phyloP scores from a whole-genome alignment of 2,329 filamentous ascomycete genomes.

The Penicillium sp. region DNA sequence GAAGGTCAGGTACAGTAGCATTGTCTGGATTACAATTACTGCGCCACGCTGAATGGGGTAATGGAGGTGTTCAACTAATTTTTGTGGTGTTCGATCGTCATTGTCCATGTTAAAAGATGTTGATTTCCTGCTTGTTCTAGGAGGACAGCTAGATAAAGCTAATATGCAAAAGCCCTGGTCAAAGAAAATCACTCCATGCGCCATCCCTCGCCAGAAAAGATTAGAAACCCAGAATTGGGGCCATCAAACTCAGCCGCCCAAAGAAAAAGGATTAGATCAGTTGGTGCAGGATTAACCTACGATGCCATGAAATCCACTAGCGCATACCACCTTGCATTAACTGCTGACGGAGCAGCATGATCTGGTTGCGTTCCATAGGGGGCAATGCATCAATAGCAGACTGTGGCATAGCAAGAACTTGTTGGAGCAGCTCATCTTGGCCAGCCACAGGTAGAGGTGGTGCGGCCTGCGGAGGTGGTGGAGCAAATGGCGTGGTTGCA shows the following conservation, averaged over 20 bases:
- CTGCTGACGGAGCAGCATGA: conserved; percentile 72
- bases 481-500: conserved; percentile 42
- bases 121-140: background rate
- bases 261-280: background rate
- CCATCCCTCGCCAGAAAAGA: conserved; percentile 5
- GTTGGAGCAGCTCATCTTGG: conserved; percentile 73
- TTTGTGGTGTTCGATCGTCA: too few relatives aligned
- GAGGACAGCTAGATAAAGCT: background rate
- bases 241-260: background rate
- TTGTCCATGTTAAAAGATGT: background rate
- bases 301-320: conserved; percentile 12
- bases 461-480: conserved; percentile 41
- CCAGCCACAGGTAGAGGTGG: conserved; percentile 48
- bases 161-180: background rate
- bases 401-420: conserved; percentile 78
- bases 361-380: conserved; percentile 73
- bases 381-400: conserved; percentile 77
- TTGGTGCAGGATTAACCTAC: background rate
- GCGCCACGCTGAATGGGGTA: too few relatives aligned
- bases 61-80: too few relatives aligned
- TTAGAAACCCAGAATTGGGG: background rate
- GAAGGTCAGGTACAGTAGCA: too few relatives aligned
- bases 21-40: too few relatives aligned
- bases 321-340: conserved; percentile 50
- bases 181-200: conserved; percentile 1